Evolutionary conservation across 2,329 filamentous ascomycete genomes (phyloP), one percentile per base, ranked within the genome.

Genomic region (Sporothrix phasma): DNA sequence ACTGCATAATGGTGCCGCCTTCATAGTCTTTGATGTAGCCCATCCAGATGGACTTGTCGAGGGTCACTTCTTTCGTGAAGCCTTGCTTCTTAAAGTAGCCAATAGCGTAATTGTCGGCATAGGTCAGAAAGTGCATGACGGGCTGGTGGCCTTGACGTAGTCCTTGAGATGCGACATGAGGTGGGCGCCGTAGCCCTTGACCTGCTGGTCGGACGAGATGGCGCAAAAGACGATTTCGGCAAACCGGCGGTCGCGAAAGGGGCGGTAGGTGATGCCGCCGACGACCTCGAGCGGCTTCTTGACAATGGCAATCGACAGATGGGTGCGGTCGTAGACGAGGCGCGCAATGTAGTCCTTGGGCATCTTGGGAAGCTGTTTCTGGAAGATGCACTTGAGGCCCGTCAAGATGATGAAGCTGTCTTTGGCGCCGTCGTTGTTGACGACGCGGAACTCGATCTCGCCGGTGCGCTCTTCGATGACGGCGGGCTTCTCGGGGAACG

Each of bases 11-110:
- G 0, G 94, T 99, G 65, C 94, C 94, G 65, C 94, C 94, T 76
- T 99, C 94, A 74, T 99, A 99, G 74, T 99, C 94, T 74, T 99
- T 99, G 79, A 99, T 99, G 72, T 97, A 99, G 2, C 94, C 94
- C 94, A 97, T 97, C 94, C 94, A 99, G 3, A 91, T 87, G 2
- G 88, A 86, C 71, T 87, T 89, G 65, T 94, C 89, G 0, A 99
- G 84, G 0, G 92, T 96, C 68, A 99, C 97, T 71, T 99, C 93
- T 74, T 99, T 99, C 1, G 94, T 97, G 73, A 99, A 99, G 0
- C 94, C 94, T 74, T 99, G 94, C 74, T 99, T 99, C 76, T 97
- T 96, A 77, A 99, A 99, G 75, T 97, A 99, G 11, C 94, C 94
- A 69, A 96, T 99, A 45, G 94, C 94, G 72, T 97, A 97, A 75